Evolutionary conservation across 2,329 filamentous ascomycete species (phyloP), one percentile per base, ranked within the genome.

Genomic region (Scortechinia acanthostroma): DNA sequence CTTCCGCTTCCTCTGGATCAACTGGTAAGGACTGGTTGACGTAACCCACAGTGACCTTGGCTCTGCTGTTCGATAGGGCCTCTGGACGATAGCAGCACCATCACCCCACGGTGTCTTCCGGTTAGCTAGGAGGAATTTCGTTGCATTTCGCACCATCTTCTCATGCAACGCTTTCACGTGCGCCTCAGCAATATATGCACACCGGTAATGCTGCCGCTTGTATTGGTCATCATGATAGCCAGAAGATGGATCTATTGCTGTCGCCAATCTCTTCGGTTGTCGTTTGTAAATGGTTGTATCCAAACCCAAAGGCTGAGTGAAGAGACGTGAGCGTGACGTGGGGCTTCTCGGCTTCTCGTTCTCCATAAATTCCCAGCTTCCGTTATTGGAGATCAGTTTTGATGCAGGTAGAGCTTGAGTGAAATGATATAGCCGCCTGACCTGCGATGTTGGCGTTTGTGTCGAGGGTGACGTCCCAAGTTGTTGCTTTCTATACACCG

Each of bases 331-430:
- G 25, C n/a, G 25, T 30, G 25, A 10, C 10, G 25, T 30, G 25
- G 25, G 25, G 25, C n/a, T 30, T 30, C n/a, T n/a, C n/a, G n/a
- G n/a, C n/a, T n/a, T n/a, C 25, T 30, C n/a, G 25, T 30, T 30
- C 10, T 10, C 25, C 10, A 30, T 10, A n/a, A 30, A 30, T 30
- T 30, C 25, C n/a, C 25, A n/a, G n/a, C 10, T 30, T 10, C 10
- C 25, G 10, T 30, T 10, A n/a, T 30, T 10, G n/a, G 25, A 10
- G 25, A 30, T 10, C 10, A 30, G 10, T n/a, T 30, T 30, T n/a
- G 25, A 30, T n/a, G n/a, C n/a, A n/a, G n/a, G n/a, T n/a, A n/a
- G n/a, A n/a, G n/a, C n/a, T n/a, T n/a, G n/a, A n/a, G n/a, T n/a
- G n/a, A n/a, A n/a, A n/a, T n/a, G n/a, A n/a, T n/a, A n/a, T n/a